phyloP scores from a whole-genome alignment of 1,139 yeast genomes.

The Taphrina sp. region DNA sequence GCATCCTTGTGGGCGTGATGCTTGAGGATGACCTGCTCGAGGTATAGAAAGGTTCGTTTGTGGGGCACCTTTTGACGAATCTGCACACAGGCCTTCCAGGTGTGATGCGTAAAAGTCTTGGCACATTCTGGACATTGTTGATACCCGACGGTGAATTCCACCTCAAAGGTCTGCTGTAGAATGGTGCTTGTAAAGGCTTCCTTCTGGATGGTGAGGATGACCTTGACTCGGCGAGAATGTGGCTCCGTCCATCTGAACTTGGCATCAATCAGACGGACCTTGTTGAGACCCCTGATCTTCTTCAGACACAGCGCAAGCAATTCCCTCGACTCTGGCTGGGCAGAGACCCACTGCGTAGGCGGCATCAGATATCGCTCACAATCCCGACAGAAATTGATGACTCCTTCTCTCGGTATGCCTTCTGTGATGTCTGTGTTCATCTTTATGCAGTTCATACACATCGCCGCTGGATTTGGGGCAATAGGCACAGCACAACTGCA shows the following conservation, averaged over 20 bases:
- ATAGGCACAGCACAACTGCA: constrained; percentile 98
- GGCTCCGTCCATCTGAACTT: constrained; percentile 98
- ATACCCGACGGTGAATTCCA: constrained; percentile 88
- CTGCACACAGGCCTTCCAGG: constrained; percentile 97
- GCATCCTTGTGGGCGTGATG: constrained; percentile 96
- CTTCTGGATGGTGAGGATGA: constrained; percentile 92
- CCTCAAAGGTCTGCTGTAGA: constrained; percentile 92
- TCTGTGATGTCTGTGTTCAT: constrained; percentile 90
- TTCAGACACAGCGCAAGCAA: constrained; percentile 84
- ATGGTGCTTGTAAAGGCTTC: constrained; percentile 89
- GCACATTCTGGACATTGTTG: constrained; percentile 99
- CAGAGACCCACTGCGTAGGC: constrained; percentile 88
- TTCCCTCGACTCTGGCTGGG: constrained; percentile 89
- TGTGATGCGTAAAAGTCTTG: constrained; percentile 87
- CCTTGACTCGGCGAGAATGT: constrained; percentile 89
- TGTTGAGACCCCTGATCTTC: constrained; percentile 81
- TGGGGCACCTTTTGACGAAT: constrained; percentile 96
- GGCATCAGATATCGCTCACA: constrained; percentile 96
- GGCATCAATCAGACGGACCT: constrained; percentile 88
- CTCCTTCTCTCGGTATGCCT: constrained; percentile 94
- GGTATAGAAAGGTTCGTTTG: constrained; percentile 88
- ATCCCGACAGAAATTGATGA: constrained; percentile 88
- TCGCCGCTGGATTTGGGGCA: constrained; percentile 75
- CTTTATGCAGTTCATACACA: constrained; percentile 97
- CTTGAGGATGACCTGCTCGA: constrained; percentile 89